A percentile compares a stretch with the other conserved stretches of the same genome.
phyloP scores from a whole-genome alignment of 805 yeast species.

The Metschnikowia noctiluminum region DNA sequence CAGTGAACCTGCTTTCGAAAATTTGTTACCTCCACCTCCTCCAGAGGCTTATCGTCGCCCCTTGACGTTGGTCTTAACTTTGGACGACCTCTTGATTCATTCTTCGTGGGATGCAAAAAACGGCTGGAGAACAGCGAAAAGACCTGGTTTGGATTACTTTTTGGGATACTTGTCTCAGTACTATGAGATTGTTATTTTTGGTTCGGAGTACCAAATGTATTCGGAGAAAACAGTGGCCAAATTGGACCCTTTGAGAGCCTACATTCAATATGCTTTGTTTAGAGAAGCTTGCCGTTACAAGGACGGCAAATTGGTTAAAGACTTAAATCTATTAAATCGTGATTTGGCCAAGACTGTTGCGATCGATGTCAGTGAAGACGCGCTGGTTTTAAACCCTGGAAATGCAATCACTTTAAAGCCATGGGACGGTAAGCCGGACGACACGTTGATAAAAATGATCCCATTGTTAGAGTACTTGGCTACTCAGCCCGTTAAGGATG shows the following conservation, averaged over 20 bases:
- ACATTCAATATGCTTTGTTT: constrained; percentile 79
- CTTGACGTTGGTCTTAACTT: constrained; percentile 78
- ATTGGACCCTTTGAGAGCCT: constrained; percentile 91
- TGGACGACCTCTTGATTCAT: constrained; percentile 89
- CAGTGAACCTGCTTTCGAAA: constrained; percentile 91
- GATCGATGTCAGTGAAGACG: constrained; percentile 72
- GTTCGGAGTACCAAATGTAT: constrained; percentile 80
- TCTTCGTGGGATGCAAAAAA: constrained; percentile 86
- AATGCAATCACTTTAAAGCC: constrained; percentile 82
- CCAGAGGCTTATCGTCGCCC: constrained; percentile 91
- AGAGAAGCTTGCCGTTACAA: constrained; percentile 88
- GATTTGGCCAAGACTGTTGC: constrained; percentile 78
- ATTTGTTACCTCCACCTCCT: constrained; percentile 90
- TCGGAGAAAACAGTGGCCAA: constrained; percentile 81
- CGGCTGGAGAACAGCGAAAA: constrained; percentile 98
- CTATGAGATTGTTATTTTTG: constrained; percentile 91
- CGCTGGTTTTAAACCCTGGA: constrained; percentile 82
- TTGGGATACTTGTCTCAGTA: constrained; percentile 91
- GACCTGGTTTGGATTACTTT: constrained; percentile 98
- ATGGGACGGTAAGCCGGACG: constrained; percentile 88
- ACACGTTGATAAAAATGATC: constrained; percentile 71
- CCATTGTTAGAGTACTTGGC: constrained; percentile 95
- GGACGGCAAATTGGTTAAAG: constrained; percentile 88
- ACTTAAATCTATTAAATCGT: constrained; percentile 85
- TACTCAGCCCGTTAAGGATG: constrained; percentile 80